These are phyloP conservation scores for Xerocomellus amylosporus DNA, from an alignment of 768 basidiomycete genomes.

Conservation along the genomic window DNA sequence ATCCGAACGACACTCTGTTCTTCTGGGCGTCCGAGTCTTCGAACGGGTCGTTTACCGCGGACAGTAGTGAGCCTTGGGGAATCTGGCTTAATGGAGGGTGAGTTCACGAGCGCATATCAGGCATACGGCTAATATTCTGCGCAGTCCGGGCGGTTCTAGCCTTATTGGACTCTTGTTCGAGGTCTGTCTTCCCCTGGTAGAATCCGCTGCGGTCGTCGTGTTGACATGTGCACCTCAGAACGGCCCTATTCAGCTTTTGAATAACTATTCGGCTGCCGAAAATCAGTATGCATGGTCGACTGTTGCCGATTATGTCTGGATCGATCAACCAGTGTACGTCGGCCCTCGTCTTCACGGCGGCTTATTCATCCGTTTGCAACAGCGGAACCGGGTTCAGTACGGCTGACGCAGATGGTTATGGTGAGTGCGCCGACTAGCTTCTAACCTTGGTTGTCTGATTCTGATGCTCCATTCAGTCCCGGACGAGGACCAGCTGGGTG, in stretches of 20 bases:
- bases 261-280: constrained; percentile 44
- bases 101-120: constrained; percentile 11
- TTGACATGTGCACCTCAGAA: constrained; percentile 40
- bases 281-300: constrained; percentile 59
- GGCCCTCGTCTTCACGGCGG: not conserved
- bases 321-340: constrained; percentile 64
- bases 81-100: constrained; percentile 75
- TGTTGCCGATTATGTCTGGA: constrained; percentile 57
- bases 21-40: constrained; percentile 61
- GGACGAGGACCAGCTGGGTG: constrained; percentile 63
- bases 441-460: not conserved
- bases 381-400: constrained; percentile 67
- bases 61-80: constrained; percentile 54
- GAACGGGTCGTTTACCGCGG: constrained; percentile 50
- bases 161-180: constrained; percentile 60
- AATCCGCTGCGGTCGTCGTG: not conserved
- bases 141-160: constrained; percentile 65
- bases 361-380: constrained; percentile 1
- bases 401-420: constrained; percentile 54
- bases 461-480: constrained; percentile 35
- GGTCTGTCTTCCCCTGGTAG: constrained; percentile 32
- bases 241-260: constrained; percentile 58
- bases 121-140: not conserved
- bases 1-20: constrained; percentile 65
- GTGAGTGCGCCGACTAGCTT: constrained; percentile 31